These are phyloP conservation scores for Fraxinus latifolia DNA, from an alignment of 305 asterid species.

Conservation along the genomic window DNA sequence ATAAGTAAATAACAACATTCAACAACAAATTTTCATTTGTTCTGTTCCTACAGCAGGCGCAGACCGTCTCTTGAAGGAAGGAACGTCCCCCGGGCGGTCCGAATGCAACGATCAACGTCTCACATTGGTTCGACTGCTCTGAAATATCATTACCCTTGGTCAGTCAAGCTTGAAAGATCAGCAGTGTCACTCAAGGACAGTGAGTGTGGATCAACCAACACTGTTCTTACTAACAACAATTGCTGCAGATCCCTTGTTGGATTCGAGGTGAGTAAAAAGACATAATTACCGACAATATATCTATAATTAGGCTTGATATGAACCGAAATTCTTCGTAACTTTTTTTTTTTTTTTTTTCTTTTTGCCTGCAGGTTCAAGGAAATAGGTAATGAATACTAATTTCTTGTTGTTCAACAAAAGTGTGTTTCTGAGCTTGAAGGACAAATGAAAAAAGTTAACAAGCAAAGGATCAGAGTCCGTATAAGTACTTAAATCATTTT, in stretches of 20 bases:
- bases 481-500: background rate
- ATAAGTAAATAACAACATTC: background rate
- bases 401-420: background rate
- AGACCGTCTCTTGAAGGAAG: slow-evolving; percentile 85
- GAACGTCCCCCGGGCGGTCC: slow-evolving; percentile 77
- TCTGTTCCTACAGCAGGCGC: slow-evolving; percentile 25
- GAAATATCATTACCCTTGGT: slow-evolving; percentile 74
- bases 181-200: slow-evolving; percentile 71
- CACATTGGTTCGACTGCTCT: slow-evolving; percentile 66
- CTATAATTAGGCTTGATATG: background rate
- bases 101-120: slow-evolving; percentile 90
- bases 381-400: slow-evolving; percentile 35
- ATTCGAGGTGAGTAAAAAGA: slow-evolving; percentile 48
- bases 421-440: background rate
- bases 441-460: background rate
- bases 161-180: slow-evolving; percentile 78
- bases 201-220: slow-evolving; percentile 80
- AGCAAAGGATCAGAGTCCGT: background rate
- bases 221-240: slow-evolving; percentile 59
- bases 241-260: slow-evolving; percentile 81
- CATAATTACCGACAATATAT: background rate
- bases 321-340: background rate
- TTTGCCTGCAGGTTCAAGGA: slow-evolving; percentile 59
- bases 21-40: background rate
- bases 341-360: background rate